Evolutionary conservation across 495 filamentous ascomycete species (phyloP).

Genomic region (Tuber indicum): DNA sequence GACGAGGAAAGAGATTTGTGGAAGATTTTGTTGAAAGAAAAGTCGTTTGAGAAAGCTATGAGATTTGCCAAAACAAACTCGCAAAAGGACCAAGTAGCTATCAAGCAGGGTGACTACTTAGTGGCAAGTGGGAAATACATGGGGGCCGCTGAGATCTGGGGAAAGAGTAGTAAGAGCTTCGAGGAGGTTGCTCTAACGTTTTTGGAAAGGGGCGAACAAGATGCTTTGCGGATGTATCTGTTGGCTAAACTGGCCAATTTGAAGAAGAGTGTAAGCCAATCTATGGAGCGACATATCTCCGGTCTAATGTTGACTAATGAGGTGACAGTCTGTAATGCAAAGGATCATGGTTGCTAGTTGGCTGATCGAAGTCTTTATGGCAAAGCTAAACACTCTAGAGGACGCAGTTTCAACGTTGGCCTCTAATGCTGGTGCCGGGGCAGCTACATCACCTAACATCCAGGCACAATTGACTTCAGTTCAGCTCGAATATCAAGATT

Average conservation of each 20-base stretch:
- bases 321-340: conserved; percentile 66
- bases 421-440: conserved; percentile 22
- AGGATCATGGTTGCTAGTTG: conserved; percentile 89
- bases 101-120: conserved; percentile 81
- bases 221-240: conserved; percentile 87
- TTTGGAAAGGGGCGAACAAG: conserved; percentile 80
- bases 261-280: conserved; percentile 57
- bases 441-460: conserved; percentile 50
- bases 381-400: conserved; percentile 87
- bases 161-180: conserved; percentile 91
- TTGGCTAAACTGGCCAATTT: conserved; percentile 72
- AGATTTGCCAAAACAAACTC: conserved; percentile 65
- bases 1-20: conserved; percentile 92
- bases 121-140: conserved; percentile 68
- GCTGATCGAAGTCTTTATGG: conserved; percentile 95
- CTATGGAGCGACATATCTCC: neutral
- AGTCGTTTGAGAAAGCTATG: conserved; percentile 80
- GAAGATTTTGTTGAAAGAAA: conserved; percentile 77
- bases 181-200: conserved; percentile 89
- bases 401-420: conserved; percentile 88
- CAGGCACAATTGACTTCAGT: conserved; percentile 67
- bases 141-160: conserved; percentile 84
- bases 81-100: conserved; percentile 83
- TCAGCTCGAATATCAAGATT: conserved; percentile 76
- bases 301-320: conserved; percentile 15